Evolutionary conservation across 805 yeast genomes (phyloP).

Genomic region (Candida quercuum): DNA sequence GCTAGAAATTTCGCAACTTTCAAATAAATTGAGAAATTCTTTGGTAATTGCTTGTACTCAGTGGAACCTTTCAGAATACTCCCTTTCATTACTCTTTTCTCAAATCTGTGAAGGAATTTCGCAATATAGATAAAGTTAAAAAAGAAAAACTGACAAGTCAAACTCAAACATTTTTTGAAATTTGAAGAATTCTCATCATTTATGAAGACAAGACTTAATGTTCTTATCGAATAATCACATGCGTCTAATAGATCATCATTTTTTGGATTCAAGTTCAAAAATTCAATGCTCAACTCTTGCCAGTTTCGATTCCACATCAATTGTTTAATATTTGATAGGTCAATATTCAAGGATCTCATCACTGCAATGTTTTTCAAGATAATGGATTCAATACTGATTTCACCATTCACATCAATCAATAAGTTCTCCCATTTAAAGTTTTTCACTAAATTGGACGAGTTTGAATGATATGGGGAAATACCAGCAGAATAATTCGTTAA

Average conservation of each 20-base stretch:
- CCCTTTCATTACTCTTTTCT: conserved; percentile 14
- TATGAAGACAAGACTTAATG: conserved; percentile 19
- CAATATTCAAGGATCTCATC: conserved; percentile 29
- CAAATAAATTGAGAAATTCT: conserved; percentile 19
- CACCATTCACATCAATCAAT: conserved; percentile 18
- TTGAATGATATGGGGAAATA: conserved; percentile 35
- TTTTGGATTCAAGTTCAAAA: conserved; percentile 14
- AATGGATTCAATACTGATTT: conserved; percentile 36
- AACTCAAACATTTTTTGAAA: conserved; percentile 17
- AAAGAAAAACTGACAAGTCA: conserved; percentile 18
- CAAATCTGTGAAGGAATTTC: conserved; percentile 21
- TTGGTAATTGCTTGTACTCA: conserved; percentile 16
- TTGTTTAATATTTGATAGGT: conserved; percentile 30
- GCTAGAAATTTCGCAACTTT: conserved; percentile 23
- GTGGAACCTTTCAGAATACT: conserved; percentile 10
- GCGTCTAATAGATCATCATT: conserved; percentile 24
- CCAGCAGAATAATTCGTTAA: conserved; percentile 29
- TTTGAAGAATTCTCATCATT: conserved; percentile 23
- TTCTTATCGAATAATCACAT: conserved; percentile 23
- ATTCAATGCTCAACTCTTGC: conserved; percentile 17
- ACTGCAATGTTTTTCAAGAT: conserved; percentile 31
- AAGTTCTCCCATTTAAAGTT: conserved; percentile 30
- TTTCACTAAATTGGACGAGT: conserved; percentile 34
- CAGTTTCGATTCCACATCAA: conserved; percentile 35
- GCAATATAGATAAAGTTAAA: conserved; percentile 23